Evolutionary conservation across 2,329 filamentous ascomycete genomes (phyloP).

Genomic region (Hypoxylon sp.): DNA sequence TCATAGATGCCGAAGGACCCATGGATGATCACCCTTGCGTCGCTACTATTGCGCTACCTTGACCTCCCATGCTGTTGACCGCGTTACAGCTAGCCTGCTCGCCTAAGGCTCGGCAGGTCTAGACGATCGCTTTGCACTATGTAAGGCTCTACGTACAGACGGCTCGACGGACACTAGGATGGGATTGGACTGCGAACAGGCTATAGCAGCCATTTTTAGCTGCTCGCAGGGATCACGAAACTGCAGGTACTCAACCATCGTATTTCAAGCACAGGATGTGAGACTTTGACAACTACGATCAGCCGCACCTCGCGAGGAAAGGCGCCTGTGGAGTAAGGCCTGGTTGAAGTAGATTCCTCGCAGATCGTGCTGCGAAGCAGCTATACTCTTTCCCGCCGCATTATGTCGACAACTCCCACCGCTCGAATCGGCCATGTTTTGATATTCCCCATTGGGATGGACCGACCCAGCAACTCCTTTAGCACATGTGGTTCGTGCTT

Average conservation of each 20-base stretch:
- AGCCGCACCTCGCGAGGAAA: slow-evolving; percentile 28
- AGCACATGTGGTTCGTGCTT: slow-evolving; percentile 28
- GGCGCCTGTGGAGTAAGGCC: slow-evolving; percentile 28
- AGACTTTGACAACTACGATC: slow-evolving; percentile 34
- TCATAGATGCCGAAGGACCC: slow-evolving; percentile 22
- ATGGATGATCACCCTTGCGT: slow-evolving; percentile 19
- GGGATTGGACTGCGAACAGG: slow-evolving; percentile 27
- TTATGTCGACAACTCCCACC: slow-evolving; percentile 6
- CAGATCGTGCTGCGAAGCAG: slow-evolving; percentile 32
- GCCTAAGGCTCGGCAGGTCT: slow-evolving; percentile 22
- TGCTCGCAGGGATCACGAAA: slow-evolving; percentile 42
- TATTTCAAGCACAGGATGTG: slow-evolving; percentile 31
- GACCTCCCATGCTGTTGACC: slow-evolving; percentile 21
- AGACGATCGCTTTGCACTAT: slow-evolving; percentile 13
- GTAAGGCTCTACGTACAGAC: slow-evolving; percentile 18
- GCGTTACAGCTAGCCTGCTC: slow-evolving; percentile 33
- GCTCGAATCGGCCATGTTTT: slow-evolving; percentile 24
- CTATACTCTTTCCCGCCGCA: slow-evolving; percentile 3
- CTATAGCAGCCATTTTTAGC: slow-evolving; percentile 38
- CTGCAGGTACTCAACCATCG: slow-evolving; percentile 36
- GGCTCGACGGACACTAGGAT: slow-evolving; percentile 5
- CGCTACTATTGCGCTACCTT: slow-evolving; percentile 18
- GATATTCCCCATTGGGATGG: slow-evolving; percentile 31
- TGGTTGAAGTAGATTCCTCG: slow-evolving; percentile 24
- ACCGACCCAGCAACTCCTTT: slow-evolving; percentile 28